These are phyloP conservation scores for Cinnamomum chago DNA, from an alignment of 164 flowering plant species.

Conservation along the genomic window DNA sequence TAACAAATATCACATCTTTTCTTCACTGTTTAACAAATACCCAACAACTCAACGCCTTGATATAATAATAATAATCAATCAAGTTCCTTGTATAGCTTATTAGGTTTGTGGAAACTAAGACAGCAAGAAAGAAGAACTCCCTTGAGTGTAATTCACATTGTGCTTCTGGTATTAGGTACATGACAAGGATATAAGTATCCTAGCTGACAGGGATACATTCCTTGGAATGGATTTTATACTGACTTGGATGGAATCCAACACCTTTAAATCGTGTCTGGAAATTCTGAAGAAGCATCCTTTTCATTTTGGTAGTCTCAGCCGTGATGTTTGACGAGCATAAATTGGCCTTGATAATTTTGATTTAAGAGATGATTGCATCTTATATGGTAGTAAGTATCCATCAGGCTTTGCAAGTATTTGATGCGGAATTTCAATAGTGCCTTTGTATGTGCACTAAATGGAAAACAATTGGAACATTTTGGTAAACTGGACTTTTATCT, in stretches of 20 bases:
- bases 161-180: slow-evolving; percentile 30
- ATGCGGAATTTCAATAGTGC: neutral
- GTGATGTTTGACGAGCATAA: neutral
- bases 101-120: slow-evolving; percentile 5
- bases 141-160: slow-evolving; percentile 28
- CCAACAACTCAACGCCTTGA: slow-evolving; percentile 1
- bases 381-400: neutral
- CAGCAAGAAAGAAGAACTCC: slow-evolving; percentile 2
- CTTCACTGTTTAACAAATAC: slow-evolving; percentile 9
- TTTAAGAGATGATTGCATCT: neutral
- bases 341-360: neutral
- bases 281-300: neutral
- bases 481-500: neutral
- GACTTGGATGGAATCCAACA: slow-evolving; percentile 31
- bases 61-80: neutral
- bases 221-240: slow-evolving; percentile 22
- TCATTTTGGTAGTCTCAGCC: slow-evolving; percentile 1
- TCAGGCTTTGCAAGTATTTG: neutral
- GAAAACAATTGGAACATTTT: neutral
- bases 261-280: slow-evolving; percentile 19
- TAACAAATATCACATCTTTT: slow-evolving; percentile 3
- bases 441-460: no score
- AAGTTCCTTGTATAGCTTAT: slow-evolving; percentile 6
- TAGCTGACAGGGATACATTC: slow-evolving; percentile 22
- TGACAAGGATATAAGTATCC: slow-evolving; percentile 27